Evolutionary conservation across 306 rosid genomes (phyloP), one percentile per base, ranked within the genome.

Genomic region (Rubus idaeus): DNA sequence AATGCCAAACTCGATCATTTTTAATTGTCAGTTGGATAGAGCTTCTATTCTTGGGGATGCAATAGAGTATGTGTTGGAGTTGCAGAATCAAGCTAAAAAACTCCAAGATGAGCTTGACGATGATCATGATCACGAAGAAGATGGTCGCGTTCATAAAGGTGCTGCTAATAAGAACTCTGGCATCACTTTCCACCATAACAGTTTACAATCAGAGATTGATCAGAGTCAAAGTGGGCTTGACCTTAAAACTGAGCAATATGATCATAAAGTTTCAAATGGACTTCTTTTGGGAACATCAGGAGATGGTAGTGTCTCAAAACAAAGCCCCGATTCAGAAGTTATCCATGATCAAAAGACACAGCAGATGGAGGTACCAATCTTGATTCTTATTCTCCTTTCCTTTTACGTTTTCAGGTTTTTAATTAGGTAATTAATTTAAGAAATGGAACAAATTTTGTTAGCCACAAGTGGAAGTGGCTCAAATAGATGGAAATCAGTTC

Each of bases 391-490:
- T 18, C 57, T 53, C 11, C 6, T 26, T 35, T 5, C 16, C 30
- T 12, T 14, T 42, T 20, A 4, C 3, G n/a, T 0, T 3, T 13
- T 23, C 14, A 37, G 26, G 76, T 13, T 40, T 44, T 18, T 45
- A 23, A 42, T 37, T 20, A 11, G 5, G 37, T 47, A 45, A 30
- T 18, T 66, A 1, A 30, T 58, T 26, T 65, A 62, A 80, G 56
- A 58, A 6, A 13, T 68, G 75, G 81, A 16, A 71, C 68, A 14
- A 66, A 62, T 74, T 86, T 83, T 84, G 86, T 82, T 30, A 95
- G 98, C 87, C 96, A 0, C 97, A 92, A 81, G 97, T 95, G 87
- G 97, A 95, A 83, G 97, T 92, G 78, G 96, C 97, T 42, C 88
- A 80, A 10, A 84, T 90, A 70, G 97, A 92, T 30, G 97, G 87